Conservation (phyloP, 1,139 yeast species). For the Debaryomycetaceae sp. region DNA sequence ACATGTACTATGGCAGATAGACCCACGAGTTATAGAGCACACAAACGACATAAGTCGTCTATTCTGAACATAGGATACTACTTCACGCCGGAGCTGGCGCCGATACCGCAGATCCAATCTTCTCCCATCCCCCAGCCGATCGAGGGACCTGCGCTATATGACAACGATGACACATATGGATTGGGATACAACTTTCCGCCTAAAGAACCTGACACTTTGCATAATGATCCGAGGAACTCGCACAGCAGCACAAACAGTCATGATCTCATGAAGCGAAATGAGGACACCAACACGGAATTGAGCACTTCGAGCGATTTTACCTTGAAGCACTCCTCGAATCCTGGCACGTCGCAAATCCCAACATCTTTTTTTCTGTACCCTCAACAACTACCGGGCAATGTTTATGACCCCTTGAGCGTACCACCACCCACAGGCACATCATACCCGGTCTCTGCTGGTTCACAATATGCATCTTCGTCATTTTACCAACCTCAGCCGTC, state of each 20-base stretch:
- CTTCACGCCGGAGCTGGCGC: constrained; percentile 12
- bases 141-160: constrained; percentile 3
- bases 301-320: neutral
- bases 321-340: neutral
- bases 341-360: neutral
- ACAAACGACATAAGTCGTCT: constrained; percentile 43
- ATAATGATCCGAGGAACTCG: neutral
- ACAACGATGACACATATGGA: constrained; percentile 3
- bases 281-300: neutral
- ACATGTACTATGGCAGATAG: constrained; percentile 11
- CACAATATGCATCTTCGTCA: constrained; percentile 1
- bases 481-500: constrained; percentile 3
- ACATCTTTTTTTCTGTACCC: constrained; percentile 4
- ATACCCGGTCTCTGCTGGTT: neutral
- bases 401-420: neutral
- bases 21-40: constrained; percentile 22
- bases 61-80: constrained; percentile 34
- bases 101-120: constrained; percentile 4
- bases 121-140: constrained; percentile 3
- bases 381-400: constrained; percentile 1
- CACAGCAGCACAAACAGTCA: neutral
- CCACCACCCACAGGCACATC: neutral
- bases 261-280: neutral
- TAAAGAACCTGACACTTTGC: neutral
- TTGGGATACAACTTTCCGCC: constrained; percentile 8